phyloP scores from a whole-genome alignment of 2,329 filamentous ascomycete species.

The Elsinoe necatrix region DNA sequence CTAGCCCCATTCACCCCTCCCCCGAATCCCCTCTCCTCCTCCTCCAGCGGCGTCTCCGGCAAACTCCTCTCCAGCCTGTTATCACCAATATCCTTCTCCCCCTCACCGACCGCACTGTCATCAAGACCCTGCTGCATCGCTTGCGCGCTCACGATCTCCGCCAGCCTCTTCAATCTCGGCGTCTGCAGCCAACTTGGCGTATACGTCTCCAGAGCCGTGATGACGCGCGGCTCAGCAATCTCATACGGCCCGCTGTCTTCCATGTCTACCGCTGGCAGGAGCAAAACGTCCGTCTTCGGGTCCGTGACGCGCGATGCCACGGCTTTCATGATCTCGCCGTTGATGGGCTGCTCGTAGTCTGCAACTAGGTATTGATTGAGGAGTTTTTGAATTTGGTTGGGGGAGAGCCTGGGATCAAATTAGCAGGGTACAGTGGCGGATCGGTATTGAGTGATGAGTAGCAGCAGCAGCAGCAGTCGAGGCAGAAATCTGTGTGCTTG shows the following conservation, averaged over 20 bases:
- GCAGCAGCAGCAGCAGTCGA: constrained; percentile 10
- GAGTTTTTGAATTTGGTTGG: constrained; percentile 98
- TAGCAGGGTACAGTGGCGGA: neutral
- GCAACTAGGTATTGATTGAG: constrained; percentile 97
- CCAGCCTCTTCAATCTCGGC: constrained; percentile 83
- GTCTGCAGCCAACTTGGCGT: constrained; percentile 98
- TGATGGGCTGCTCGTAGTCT: constrained; percentile 98
- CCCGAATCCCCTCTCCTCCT: constrained; percentile 6
- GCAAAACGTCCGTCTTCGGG: constrained; percentile 83
- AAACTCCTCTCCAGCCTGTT: constrained; percentile 4
- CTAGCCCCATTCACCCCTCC: neutral
- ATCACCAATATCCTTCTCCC: constrained; percentile 20
- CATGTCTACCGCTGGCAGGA: constrained; percentile 94
- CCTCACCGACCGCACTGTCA: constrained; percentile 25
- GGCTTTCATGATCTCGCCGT: constrained; percentile 99
- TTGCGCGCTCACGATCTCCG: constrained; percentile 96
- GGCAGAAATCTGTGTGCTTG: neutral
- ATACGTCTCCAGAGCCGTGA: constrained; percentile 94
- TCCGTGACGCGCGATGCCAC: constrained; percentile 94
- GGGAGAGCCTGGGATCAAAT: constrained; percentile 63
- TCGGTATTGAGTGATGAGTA: constrained; percentile 5
- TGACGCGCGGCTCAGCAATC: constrained; percentile 91
- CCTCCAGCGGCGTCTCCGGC: constrained; percentile 13
- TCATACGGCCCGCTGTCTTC: constrained; percentile 97
- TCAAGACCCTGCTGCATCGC: constrained; percentile 59